These are phyloP conservation scores for Betula pendula DNA, from an alignment of 306 rosid species.

Conservation along the genomic window DNA sequence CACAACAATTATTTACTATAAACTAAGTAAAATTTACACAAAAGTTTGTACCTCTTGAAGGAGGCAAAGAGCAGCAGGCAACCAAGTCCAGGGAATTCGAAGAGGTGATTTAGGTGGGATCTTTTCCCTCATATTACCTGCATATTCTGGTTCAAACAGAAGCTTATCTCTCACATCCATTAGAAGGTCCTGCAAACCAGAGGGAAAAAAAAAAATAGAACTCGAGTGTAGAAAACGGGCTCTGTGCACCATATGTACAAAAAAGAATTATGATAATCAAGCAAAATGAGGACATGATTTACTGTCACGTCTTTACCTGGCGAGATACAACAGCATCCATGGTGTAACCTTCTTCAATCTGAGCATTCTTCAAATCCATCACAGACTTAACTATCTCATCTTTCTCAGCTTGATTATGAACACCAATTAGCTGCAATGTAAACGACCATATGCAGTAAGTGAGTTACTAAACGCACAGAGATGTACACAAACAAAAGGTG, in stretches of 20 bases:
- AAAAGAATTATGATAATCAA: slow-evolving; percentile 15
- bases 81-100: slow-evolving; percentile 85
- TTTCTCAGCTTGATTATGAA: slow-evolving; percentile 82
- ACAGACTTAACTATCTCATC: slow-evolving; percentile 95
- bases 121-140: slow-evolving; percentile 76
- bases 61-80: slow-evolving; percentile 90
- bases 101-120: slow-evolving; percentile 82
- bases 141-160: slow-evolving; percentile 95
- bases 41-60: slow-evolving; percentile 80
- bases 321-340: slow-evolving; percentile 73
- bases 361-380: slow-evolving; percentile 75
- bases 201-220: slow-evolving; percentile 16
- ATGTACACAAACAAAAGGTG: slow-evolving; percentile 5
- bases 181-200: slow-evolving; percentile 66
- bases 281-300: background rate
- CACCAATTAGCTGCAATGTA: slow-evolving; percentile 79
- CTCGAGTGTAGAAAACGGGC: slow-evolving; percentile 3
- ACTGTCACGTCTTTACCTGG: slow-evolving; percentile 47
- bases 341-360: slow-evolving; percentile 91
- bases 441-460: slow-evolving; percentile 21
- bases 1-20: background rate
- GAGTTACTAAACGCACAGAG: slow-evolving; percentile 25
- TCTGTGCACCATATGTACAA: background rate
- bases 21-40: slow-evolving; percentile 6
- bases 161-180: slow-evolving; percentile 96